Conservation (phyloP, 495 filamentous ascomycete genomes). For the Cetradonia linearis region DNA sequence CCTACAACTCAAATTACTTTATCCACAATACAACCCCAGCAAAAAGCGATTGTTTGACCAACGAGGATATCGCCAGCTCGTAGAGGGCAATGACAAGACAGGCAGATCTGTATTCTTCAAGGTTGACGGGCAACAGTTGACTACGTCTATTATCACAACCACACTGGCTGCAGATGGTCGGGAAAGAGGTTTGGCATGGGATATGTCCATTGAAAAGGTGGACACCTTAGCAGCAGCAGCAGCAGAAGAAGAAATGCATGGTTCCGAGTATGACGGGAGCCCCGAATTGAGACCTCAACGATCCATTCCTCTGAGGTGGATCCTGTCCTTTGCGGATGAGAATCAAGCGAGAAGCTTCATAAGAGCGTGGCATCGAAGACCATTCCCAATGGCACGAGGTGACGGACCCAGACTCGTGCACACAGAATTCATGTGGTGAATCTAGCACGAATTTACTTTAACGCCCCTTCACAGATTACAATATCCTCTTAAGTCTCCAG, state of each 20-base stretch:
- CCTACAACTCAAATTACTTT: constrained; percentile 22
- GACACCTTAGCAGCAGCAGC: neutral
- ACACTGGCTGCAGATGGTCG: constrained; percentile 37
- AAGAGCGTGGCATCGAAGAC: constrained; percentile 43
- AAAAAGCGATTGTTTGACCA: constrained; percentile 24
- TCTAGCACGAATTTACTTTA: neutral
- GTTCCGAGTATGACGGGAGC: neutral
- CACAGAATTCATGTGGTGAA: constrained; percentile 41
- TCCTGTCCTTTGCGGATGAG: constrained; percentile 38
- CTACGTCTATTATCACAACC: constrained; percentile 26
- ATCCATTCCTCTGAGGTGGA: constrained; percentile 28
- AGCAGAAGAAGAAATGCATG: neutral
- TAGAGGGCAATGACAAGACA: constrained; percentile 10
- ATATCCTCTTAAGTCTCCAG: too few species aligned
- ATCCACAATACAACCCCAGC: constrained; percentile 16
- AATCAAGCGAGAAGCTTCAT: constrained; percentile 47
- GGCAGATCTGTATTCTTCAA: constrained; percentile 33
- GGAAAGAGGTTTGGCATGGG: constrained; percentile 30
- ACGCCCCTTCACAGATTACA: too few species aligned
- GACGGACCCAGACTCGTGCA: constrained; percentile 32
- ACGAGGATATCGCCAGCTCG: constrained; percentile 24
- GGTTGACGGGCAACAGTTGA: constrained; percentile 32
- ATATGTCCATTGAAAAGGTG: constrained; percentile 20
- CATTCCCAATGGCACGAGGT: constrained; percentile 28
- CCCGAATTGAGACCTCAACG: neutral